Evolutionary conservation across 1,284 basidiomycete species (phyloP).

Genomic region (Trichosporon sp.): DNA sequence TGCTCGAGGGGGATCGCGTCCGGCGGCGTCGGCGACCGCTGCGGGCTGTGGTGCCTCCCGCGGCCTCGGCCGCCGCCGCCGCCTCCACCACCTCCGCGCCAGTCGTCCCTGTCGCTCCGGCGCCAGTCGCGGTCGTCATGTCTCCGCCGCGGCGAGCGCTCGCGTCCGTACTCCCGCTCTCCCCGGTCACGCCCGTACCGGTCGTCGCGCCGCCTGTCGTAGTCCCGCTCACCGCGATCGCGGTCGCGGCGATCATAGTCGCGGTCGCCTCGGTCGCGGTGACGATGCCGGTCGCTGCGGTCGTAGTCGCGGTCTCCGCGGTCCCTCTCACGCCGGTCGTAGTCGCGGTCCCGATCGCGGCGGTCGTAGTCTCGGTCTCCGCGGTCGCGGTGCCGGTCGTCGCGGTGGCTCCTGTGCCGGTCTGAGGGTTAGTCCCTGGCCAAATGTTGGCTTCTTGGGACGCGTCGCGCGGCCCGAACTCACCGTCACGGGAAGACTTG

Average conservation of each 20-base stretch:
- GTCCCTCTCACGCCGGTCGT: slow-evolving; percentile 13
- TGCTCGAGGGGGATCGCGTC: slow-evolving; percentile 77
- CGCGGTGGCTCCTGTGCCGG: slow-evolving; percentile 24
- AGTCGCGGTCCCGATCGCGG: slow-evolving; percentile 13
- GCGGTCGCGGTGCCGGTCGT: slow-evolving; percentile 9
- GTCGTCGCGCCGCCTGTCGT: slow-evolving; percentile 15
- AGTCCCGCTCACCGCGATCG: slow-evolving; percentile 10
- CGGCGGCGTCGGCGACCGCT: slow-evolving; percentile 85
- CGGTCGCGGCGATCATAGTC: slow-evolving; percentile 15
- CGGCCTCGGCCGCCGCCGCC: slow-evolving; percentile 52
- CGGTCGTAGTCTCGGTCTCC: slow-evolving; percentile 13
- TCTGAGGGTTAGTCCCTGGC: neutral
- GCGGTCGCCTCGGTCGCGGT: slow-evolving; percentile 10
- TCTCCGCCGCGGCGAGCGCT: slow-evolving; percentile 17
- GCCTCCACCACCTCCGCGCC: slow-evolving; percentile 33
- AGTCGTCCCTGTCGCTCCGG: slow-evolving; percentile 12
- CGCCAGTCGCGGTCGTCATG: slow-evolving; percentile 13
- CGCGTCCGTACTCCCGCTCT: slow-evolving; percentile 11
- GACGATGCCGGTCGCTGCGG: slow-evolving; percentile 17
- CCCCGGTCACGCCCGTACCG: slow-evolving; percentile 15
- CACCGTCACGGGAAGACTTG: slow-evolving; percentile 23
- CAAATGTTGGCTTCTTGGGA: neutral
- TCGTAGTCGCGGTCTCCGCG: slow-evolving; percentile 14
- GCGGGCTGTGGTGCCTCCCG: slow-evolving; percentile 55
- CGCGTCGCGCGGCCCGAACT: neutral